Evolutionary conservation across 2,329 filamentous ascomycete genomes (phyloP).

Genomic region (Fusarium sp.): DNA sequence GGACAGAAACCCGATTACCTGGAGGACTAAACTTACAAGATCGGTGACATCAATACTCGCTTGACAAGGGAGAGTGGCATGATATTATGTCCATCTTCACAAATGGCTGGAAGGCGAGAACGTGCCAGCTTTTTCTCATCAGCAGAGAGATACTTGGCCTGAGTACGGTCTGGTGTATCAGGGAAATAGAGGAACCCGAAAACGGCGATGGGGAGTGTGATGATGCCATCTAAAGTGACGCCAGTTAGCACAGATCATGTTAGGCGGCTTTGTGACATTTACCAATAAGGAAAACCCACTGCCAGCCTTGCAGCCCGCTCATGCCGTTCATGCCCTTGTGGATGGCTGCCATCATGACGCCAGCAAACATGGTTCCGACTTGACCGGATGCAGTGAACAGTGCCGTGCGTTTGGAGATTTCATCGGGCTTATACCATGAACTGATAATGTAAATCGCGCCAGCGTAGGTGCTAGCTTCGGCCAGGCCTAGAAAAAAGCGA

Average conservation of each 20-base stretch:
- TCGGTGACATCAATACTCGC: constrained; percentile 43
- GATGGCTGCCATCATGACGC: constrained; percentile 65
- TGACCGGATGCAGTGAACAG: constrained; percentile 69
- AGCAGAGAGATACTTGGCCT: constrained; percentile 49
- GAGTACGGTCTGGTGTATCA: constrained; percentile 48
- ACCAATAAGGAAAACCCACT: constrained; percentile 53
- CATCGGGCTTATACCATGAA: constrained; percentile 66
- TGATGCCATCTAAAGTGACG: constrained; percentile 32
- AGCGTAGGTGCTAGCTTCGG: constrained; percentile 45
- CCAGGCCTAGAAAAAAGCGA: constrained; percentile 45
- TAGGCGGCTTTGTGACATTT: accelerated
- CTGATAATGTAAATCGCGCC: constrained; percentile 52
- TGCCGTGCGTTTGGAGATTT: constrained; percentile 69
- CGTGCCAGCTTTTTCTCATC: constrained; percentile 48
- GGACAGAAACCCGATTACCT: accelerated
- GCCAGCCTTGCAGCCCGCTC: constrained; percentile 58
- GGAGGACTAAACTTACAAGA: constrained; percentile 41
- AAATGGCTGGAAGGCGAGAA: constrained; percentile 46
- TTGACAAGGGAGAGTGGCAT: constrained; percentile 43
- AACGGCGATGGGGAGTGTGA: constrained; percentile 36
- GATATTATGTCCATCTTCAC: constrained; percentile 50
- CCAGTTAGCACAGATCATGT: accelerated
- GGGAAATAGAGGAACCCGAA: constrained; percentile 41
- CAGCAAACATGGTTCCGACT: constrained; percentile 68
- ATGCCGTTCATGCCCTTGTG: constrained; percentile 51